Percentiles rank a stretch among this genome's conserved stretches.
Evolutionary conservation across 441 rosid genomes (phyloP).

Genomic region (Erodium moschatum): DNA sequence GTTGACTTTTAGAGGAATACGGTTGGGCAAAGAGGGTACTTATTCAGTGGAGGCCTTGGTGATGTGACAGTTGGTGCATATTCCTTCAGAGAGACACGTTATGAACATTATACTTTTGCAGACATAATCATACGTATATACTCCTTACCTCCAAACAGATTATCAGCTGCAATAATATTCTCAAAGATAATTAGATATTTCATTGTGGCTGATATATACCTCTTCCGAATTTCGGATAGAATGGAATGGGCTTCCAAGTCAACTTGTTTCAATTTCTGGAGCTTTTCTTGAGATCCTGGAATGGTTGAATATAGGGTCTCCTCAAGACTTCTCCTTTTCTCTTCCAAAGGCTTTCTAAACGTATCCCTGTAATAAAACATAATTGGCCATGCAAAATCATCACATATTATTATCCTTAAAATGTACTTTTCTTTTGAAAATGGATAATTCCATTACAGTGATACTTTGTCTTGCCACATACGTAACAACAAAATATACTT

Average conservation of each 20-base stretch:
- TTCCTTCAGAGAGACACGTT: neutral
- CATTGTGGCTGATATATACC: conserved; percentile 24
- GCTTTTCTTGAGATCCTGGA: conserved; percentile 47
- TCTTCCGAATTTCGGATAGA: conserved; percentile 43
- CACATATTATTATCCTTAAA: conserved; percentile 3
- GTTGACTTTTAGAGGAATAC: no score
- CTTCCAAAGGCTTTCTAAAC: conserved; percentile 40
- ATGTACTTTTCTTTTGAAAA: neutral
- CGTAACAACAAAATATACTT: neutral
- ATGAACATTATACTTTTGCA: neutral
- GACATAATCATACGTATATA: neutral
- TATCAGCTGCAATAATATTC: neutral
- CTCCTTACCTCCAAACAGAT: neutral
- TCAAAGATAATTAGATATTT: neutral
- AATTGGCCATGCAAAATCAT: conserved; percentile 5
- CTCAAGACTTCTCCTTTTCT: conserved; percentile 45
- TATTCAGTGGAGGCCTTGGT: neutral
- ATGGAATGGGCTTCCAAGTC: conserved; percentile 41
- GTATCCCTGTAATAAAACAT: conserved; percentile 41
- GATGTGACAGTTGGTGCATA: neutral
- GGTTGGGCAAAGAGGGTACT: neutral
- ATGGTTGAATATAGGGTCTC: conserved; percentile 43
- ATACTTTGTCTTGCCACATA: neutral
- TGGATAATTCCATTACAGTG: neutral
- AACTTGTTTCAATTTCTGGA: conserved; percentile 44